Conservation (phyloP, 2,329 filamentous ascomycete species). For the Botrytis deweyae region DNA sequence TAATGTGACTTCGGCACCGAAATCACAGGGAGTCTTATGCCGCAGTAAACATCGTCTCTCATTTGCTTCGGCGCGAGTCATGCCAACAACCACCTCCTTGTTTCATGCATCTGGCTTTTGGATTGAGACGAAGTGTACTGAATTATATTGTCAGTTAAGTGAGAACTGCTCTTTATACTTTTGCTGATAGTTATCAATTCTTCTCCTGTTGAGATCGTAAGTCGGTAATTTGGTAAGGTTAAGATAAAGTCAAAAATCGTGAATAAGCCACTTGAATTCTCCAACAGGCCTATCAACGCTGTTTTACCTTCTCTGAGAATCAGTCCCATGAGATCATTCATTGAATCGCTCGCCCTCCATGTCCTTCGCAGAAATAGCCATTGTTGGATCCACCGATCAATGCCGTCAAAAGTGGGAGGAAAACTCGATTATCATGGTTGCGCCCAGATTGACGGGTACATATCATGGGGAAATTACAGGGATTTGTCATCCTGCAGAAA, state of each 20-base stretch:
- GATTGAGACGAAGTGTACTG: neutral
- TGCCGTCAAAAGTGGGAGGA: neutral
- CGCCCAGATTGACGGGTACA: neutral
- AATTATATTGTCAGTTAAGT: neutral
- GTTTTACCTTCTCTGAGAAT: neutral
- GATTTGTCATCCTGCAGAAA: conserved; percentile 9
- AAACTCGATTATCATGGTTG: neutral
- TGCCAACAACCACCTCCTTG: neutral
- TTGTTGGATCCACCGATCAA: neutral
- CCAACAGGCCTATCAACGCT: neutral
- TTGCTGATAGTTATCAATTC: neutral
- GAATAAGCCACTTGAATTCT: neutral
- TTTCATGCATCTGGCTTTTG: neutral
- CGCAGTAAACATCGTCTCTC: neutral
- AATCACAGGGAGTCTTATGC: neutral
- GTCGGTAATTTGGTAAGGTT: neutral
- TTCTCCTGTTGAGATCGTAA: neutral
- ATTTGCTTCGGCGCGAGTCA: neutral
- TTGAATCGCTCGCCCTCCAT: neutral
- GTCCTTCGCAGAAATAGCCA: neutral
- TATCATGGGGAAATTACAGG: neutral
- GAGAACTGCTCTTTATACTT: neutral
- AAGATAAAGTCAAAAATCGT: neutral
- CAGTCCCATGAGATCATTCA: neutral
- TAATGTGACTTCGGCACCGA: neutral